These are phyloP conservation scores for Usnea hakonensis DNA, from an alignment of 495 filamentous ascomycete species.

Conservation along the genomic window DNA sequence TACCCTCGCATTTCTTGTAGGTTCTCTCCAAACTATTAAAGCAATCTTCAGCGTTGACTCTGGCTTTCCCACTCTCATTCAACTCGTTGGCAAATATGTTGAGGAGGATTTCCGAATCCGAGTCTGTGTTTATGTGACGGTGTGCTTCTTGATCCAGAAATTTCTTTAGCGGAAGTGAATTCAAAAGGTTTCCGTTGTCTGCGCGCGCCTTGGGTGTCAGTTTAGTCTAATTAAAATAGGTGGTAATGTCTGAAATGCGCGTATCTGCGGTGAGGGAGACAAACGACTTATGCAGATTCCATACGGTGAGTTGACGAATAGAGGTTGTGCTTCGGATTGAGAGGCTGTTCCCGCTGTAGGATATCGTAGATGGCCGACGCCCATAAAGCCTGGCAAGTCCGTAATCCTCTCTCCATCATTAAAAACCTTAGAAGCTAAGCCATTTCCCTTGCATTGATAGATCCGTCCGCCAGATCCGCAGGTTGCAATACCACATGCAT, in stretches of 20 bases:
- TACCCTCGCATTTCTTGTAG: constrained; percentile 73
- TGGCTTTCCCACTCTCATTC: constrained; percentile 90
- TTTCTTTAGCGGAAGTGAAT: constrained; percentile 67
- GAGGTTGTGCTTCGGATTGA: constrained; percentile 73
- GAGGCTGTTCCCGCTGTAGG: constrained; percentile 84
- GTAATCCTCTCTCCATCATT: constrained; percentile 58
- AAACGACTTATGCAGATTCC: constrained; percentile 40
- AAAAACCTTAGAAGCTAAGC: constrained; percentile 61
- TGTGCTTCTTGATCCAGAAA: constrained; percentile 85
- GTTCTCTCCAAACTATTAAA: constrained; percentile 69
- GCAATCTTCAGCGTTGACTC: constrained; percentile 85
- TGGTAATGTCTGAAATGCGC: no score
- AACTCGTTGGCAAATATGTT: constrained; percentile 93
- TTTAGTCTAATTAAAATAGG: no score
- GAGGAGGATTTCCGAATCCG: constrained; percentile 88
- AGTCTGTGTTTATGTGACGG: constrained; percentile 94
- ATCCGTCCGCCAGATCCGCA: constrained; percentile 76
- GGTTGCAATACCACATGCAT: constrained; percentile 75
- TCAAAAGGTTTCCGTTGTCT: constrained; percentile 96
- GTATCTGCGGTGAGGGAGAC: no score
- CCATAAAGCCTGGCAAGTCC: constrained; percentile 84
- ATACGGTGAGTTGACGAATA: constrained; percentile 70
- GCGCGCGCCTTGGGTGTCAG: no score
- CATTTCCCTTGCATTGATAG: constrained; percentile 68
- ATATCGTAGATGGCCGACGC: constrained; percentile 81